A percentile compares a stretch with the other conserved stretches of the same genome.
Evolutionary conservation across 768 basidiomycete genomes (phyloP).

Genomic region (Hypholoma fasciculare): DNA sequence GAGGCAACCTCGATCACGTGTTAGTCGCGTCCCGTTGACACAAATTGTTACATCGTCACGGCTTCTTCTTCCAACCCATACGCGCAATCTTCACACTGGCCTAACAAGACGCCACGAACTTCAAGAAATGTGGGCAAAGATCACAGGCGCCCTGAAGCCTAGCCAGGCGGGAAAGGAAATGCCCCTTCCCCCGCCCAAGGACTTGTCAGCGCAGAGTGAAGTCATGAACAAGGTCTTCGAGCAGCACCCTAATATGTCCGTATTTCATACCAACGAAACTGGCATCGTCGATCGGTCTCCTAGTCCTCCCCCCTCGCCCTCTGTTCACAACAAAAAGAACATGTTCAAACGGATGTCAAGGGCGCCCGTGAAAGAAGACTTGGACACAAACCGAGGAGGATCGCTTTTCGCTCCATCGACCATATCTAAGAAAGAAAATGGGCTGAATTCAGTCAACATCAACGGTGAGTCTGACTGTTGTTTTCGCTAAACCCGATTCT

Average conservation of each 20-base stretch:
- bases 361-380: constrained; percentile 38
- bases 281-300: constrained; percentile 23
- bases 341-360: constrained; percentile 60
- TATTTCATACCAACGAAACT: constrained; percentile 45
- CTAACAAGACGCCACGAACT: background rate
- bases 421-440: constrained; percentile 56
- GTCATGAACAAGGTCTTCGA: constrained; percentile 55
- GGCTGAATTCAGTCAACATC: constrained; percentile 34
- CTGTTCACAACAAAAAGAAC: constrained; percentile 42
- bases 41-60: constrained; percentile 16
- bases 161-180: constrained; percentile 21
- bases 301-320: constrained; percentile 51
- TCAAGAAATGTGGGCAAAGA: constrained; percentile 59
- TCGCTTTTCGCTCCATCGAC: constrained; percentile 33
- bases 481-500: background rate
- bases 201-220: constrained; percentile 30
- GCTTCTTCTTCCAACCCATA: constrained; percentile 16
- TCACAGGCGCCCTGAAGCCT: constrained; percentile 55
- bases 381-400: constrained; percentile 27
- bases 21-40: constrained; percentile 23
- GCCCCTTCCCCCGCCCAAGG: constrained; percentile 26
- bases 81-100: constrained; percentile 3
- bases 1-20: constrained; percentile 24
- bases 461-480: constrained; percentile 29
- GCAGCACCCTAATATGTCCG: constrained; percentile 62